Conservation (phyloP, 305 asterid genomes). For the Lippia alba region DNA sequence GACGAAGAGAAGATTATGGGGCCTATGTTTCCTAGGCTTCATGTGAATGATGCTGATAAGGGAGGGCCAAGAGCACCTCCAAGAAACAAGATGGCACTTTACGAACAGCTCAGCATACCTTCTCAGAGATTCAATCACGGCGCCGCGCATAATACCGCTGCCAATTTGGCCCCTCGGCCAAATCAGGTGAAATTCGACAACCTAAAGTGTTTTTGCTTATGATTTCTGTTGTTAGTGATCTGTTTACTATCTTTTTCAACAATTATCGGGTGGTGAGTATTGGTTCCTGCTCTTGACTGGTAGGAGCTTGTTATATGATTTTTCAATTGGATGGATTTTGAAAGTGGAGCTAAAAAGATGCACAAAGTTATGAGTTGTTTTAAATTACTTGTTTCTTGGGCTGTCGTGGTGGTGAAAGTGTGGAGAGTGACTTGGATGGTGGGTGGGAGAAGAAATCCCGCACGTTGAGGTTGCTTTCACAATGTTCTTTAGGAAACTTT, state of each 20-base stretch:
- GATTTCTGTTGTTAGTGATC: not conserved
- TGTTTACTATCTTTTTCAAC: conserved; percentile 6
- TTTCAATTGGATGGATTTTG: not conserved
- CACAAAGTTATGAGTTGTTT: not conserved
- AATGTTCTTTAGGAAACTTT: not conserved
- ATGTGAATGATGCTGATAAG: conserved; percentile 84
- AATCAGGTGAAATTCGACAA: conserved; percentile 58
- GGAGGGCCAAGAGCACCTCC: conserved; percentile 99
- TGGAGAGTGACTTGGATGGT: not conserved
- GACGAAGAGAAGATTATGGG: conserved; percentile 75
- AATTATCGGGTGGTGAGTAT: not conserved
- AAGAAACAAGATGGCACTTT: conserved; percentile 97
- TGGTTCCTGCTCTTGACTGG: not conserved
- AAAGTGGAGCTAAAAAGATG: conserved; percentile 7
- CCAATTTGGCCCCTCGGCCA: conserved; percentile 45
- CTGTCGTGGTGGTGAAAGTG: not conserved
- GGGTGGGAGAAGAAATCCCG: not conserved
- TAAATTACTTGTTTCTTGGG: not conserved
- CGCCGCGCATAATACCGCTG: conserved; percentile 31
- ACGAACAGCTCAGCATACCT: conserved; percentile 93
- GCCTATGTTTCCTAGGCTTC: conserved; percentile 97
- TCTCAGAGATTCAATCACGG: conserved; percentile 66
- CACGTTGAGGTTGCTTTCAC: not conserved
- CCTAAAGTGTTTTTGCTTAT: conserved; percentile 7
- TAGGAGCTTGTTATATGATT: not conserved